Evolutionary conservation across 2,329 filamentous ascomycete genomes (phyloP).

Genomic region (Neofusicoccum parvum): DNA sequence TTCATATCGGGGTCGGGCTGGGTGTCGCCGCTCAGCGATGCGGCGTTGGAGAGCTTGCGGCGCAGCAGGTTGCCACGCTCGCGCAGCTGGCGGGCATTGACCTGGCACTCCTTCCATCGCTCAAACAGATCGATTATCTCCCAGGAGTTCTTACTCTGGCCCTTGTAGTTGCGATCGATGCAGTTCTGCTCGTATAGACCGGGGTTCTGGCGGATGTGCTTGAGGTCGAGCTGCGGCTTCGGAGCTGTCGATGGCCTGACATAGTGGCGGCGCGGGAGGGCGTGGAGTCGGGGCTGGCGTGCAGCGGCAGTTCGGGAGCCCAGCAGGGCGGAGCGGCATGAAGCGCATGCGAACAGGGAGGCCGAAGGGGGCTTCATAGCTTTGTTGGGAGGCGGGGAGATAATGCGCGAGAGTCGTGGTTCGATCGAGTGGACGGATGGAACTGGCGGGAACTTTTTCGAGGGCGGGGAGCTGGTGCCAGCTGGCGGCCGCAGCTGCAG

Average conservation of each 20-base stretch:
- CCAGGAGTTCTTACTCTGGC: slow-evolving; percentile 54
- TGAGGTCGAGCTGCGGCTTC: slow-evolving; percentile 78
- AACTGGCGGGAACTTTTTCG: slow-evolving; percentile 17
- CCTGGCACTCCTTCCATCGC: slow-evolving; percentile 55
- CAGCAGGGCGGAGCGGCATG: slow-evolving; percentile 22
- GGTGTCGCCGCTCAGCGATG: slow-evolving; percentile 30
- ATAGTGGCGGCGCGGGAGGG: slow-evolving; percentile 41
- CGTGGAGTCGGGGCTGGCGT: background rate
- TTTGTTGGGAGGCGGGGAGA: background rate
- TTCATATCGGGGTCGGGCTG: slow-evolving; percentile 37
- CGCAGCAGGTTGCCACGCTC: slow-evolving; percentile 68
- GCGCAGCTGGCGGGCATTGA: slow-evolving; percentile 61
- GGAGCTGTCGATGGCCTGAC: slow-evolving; percentile 71
- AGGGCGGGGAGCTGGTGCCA: slow-evolving; percentile 16
- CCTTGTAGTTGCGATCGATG: slow-evolving; percentile 77
- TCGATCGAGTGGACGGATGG: slow-evolving; percentile 10
- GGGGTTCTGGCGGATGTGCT: slow-evolving; percentile 85
- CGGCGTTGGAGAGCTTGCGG: slow-evolving; percentile 51
- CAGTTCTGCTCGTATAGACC: slow-evolving; percentile 82
- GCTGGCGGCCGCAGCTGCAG: slow-evolving; percentile 16
- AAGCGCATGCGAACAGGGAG: slow-evolving; percentile 26
- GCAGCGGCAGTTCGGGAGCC: slow-evolving; percentile 7
- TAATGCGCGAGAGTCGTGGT: slow-evolving; percentile 6
- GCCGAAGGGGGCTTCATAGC: slow-evolving; percentile 30
- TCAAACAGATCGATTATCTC: slow-evolving; percentile 55